Evolutionary conservation across 768 basidiomycete species (phyloP), one percentile per base, ranked within the genome.

Genomic region (Termitomyces sp.): DNA sequence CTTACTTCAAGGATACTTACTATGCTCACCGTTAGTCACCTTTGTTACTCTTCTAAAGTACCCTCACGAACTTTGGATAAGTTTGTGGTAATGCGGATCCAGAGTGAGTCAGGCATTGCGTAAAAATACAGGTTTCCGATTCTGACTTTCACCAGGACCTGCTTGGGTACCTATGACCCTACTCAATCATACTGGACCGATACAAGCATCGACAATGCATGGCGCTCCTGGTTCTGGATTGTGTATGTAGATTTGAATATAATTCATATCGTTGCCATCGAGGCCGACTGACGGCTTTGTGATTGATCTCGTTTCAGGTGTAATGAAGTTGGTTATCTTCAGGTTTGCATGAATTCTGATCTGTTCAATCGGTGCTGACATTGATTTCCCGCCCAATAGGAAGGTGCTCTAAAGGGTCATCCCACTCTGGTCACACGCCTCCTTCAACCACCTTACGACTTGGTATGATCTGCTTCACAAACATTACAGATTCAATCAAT

Each of bases 201-300:
- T 56, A 83, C 73, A 2, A 66, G 72, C 5, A 67, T 89, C 35
- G 70, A 88, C 64, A 83, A 89, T 56, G 54, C 73, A 0, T 58
- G 56, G 4, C 78, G 88, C 22, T 87, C 88, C 3, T 91, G 88
- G 87, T 68, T 72, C 53, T 89, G 88, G 88, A 81, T 87, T 62
- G 79, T 84, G 84, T 79, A 68, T 54, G 77, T 64, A 16, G 9
- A n/a, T 36, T n/a, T n/a, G n/a, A n/a, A n/a, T n/a, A n/a, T n/a
- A n/a, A n/a, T n/a, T n/a, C n/a, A n/a, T n/a, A n/a, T n/a, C 9
- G 25, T 15, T 35, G 53, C n/a, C 22, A 20, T 18, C 25, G 16
- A 44, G 27, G 29, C 23, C 12, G 33, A 54, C 40, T 33, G 35
- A 39, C 50, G 27, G 50, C 42, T 20, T 31, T 56, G 9, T 53